These are phyloP conservation scores for Symbiodinium pilosum DNA, from an alignment of 73 alveolate genomes.

Conservation along the genomic window DNA sequence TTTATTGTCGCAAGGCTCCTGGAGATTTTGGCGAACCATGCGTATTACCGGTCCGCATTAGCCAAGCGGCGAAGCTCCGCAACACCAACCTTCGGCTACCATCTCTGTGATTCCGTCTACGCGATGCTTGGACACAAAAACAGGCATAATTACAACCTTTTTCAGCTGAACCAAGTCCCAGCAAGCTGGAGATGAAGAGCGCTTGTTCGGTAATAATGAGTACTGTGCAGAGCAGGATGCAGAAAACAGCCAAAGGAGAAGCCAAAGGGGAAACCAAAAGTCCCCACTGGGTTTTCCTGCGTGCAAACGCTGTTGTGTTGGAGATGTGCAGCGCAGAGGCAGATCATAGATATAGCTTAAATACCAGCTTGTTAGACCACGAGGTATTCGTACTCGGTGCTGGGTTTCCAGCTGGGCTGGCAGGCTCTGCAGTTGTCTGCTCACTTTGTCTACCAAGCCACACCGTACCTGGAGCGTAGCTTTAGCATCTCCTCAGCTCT, in stretches of 20 bases:
- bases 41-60: not conserved
- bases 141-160: too few species aligned
- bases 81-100: not conserved
- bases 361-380: too few species aligned
- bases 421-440: not conserved
- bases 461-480: not conserved
- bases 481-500: not conserved
- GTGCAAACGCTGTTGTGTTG: too few species aligned
- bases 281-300: too few species aligned
- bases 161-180: too few species aligned
- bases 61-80: not conserved
- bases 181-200: too few species aligned
- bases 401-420: conserved; percentile 15
- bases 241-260: too few species aligned
- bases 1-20: not conserved
- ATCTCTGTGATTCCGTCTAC: not conserved
- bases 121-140: conserved; percentile 4
- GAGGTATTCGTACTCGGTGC: not conserved
- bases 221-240: too few species aligned
- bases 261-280: too few species aligned
- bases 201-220: too few species aligned
- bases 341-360: too few species aligned
- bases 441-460: not conserved
- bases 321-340: too few species aligned
- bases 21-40: not conserved